phyloP scores from a whole-genome alignment of 345 rosid species.

The Firmiana major region DNA sequence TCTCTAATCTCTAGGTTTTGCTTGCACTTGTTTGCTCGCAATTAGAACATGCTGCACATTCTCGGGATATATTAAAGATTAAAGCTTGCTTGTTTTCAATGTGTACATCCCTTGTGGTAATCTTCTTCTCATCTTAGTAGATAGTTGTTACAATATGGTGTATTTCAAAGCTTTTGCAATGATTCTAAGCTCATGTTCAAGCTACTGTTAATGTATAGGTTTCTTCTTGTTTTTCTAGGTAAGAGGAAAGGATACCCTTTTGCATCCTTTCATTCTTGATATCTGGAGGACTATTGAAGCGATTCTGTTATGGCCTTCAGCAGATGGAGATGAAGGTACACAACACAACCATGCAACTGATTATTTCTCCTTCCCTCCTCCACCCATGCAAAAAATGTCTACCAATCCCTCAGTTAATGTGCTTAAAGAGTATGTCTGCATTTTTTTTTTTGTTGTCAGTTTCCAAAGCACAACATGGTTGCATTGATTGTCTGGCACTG shows the following conservation, averaged over 20 bases:
- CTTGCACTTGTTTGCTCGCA: constrained; percentile 51
- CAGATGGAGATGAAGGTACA: constrained; percentile 66
- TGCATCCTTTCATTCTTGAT: constrained; percentile 42
- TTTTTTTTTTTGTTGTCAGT: constrained; percentile 38
- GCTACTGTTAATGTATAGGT: constrained; percentile 18
- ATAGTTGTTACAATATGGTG: background rate
- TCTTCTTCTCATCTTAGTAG: constrained; percentile 15
- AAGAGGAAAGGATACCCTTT: constrained; percentile 53
- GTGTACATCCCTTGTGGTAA: constrained; percentile 84
- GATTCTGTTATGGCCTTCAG: constrained; percentile 72
- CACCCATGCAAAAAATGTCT: background rate
- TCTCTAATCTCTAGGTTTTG: constrained; percentile 53
- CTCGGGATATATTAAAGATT: constrained; percentile 50
- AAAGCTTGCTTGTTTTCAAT: constrained; percentile 80
- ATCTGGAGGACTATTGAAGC: constrained; percentile 50
- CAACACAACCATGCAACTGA: constrained; percentile 17
- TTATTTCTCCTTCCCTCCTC: background rate
- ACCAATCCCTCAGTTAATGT: background rate
- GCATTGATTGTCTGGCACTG: constrained; percentile 85
- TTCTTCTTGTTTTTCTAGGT: constrained; percentile 38
- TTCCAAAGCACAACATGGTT: constrained; percentile 88
- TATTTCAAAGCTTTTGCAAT: background rate
- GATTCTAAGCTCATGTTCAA: constrained; percentile 16
- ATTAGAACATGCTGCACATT: constrained; percentile 42
- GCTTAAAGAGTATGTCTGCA: background rate